Base-by-base conservation (phyloP, 2,329 filamentous ascomycete genomes). In the Thelonectria discophora region DNA sequence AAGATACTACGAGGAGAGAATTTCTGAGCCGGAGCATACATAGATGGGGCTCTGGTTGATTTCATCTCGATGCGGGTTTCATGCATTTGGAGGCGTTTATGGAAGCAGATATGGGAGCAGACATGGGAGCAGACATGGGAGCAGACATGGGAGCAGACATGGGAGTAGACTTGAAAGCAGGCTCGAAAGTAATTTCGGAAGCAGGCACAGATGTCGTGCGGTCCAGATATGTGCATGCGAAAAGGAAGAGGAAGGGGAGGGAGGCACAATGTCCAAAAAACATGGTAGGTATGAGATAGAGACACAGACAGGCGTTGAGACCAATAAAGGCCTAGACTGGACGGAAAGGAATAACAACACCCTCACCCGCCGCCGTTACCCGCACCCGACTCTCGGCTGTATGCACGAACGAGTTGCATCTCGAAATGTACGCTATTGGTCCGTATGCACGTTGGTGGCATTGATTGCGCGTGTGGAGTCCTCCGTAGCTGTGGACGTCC, bases 21-120 rank as follows among this genome's bases (percentile, higher is more conserved):
- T 15, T 32, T 17, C 27, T 48, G 24, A 20, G 27, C 34, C 46
- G 40, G 49, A 20, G 21, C 10, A 47, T 10, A 13, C 32, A 60
- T 46, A 52, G 48, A 40, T 24, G 24, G n/a, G 48, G 27, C 32
- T 53, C 46, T 34, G 42, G 53, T 32, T 49, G 40, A 42, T 47
- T 56, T 61, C 58, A 56, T 56, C 46, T 52, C 53, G 48, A 56
- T 27, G 52, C 42, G 42, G 27, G 53, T 56, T 61, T 53, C 47
- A 30, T 30, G 58, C 47, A 48, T 61, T 56, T 34, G 42, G 52
- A 56, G 58, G 58, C 58, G 58, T 56, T 61, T 43, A 56, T 47
- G 42, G n/a, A 24, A 48, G 15, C 34, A 50, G 11, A 56, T 7
- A 7, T 7, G 24, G 24, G 7, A 24, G 24, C 24, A 24, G 24